phyloP scores from a whole-genome alignment of 768 basidiomycete species.

The Amanita muscaria region DNA sequence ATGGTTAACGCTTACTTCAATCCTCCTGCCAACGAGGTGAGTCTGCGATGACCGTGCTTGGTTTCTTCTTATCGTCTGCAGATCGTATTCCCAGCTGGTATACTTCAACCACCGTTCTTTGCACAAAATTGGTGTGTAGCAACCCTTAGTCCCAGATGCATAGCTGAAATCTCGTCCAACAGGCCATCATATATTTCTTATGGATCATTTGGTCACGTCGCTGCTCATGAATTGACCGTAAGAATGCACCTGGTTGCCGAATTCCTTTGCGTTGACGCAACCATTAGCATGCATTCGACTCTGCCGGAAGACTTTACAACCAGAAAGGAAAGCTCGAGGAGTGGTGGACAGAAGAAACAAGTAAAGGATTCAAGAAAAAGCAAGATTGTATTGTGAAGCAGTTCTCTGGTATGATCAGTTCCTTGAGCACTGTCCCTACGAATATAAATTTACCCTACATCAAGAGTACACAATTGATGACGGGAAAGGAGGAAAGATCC shows the following conservation, averaged over 20 bases:
- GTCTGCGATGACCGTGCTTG: conserved; percentile 4
- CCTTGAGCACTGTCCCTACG: too few relatives aligned
- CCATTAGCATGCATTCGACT: conserved; percentile 82
- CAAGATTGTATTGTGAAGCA: conserved; percentile 89
- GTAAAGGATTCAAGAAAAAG: conserved; percentile 70
- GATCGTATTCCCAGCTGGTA: conserved; percentile 96
- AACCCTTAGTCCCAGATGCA: neutral
- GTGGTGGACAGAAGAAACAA: conserved; percentile 92
- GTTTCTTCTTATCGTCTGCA: conserved; percentile 17
- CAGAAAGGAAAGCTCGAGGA: conserved; percentile 78
- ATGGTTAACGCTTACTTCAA: conserved; percentile 87
- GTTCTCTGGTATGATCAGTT: conserved; percentile 64
- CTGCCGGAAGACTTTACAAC: conserved; percentile 84
- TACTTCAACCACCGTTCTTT: conserved; percentile 91
- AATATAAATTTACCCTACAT: too few relatives aligned
- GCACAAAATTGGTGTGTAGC: conserved; percentile 55
- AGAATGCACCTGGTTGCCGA: conserved; percentile 15
- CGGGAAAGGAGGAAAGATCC: conserved; percentile 72
- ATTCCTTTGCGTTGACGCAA: neutral
- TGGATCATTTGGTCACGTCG: conserved; percentile 88
- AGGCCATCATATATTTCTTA: conserved; percentile 89
- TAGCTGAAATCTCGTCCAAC: conserved; percentile 8
- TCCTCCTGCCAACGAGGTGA: conserved; percentile 79
- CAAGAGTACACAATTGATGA: conserved; percentile 70
- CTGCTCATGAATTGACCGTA: conserved; percentile 87